Percentiles rank a stretch among this genome's conserved stretches.
phyloP scores from a whole-genome alignment of 805 yeast genomes.

The Wickerhamiella australiensis region DNA sequence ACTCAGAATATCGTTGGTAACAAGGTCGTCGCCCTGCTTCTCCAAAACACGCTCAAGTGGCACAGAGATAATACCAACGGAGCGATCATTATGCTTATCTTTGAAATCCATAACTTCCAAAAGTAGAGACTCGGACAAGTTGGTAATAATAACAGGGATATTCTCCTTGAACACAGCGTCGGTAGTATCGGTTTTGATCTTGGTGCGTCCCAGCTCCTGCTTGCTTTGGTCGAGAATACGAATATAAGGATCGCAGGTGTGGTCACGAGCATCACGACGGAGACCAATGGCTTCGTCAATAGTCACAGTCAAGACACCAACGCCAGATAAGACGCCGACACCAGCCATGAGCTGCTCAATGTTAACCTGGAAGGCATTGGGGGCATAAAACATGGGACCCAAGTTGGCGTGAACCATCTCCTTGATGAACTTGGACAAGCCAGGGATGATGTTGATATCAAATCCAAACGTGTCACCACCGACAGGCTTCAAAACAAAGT shows the following conservation, averaged over 20 bases:
- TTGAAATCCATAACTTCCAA: conserved; percentile 66
- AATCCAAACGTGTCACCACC: conserved; percentile 79
- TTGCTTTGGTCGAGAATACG: conserved; percentile 45
- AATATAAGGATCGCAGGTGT: conserved; percentile 84
- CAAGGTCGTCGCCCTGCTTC: conserved; percentile 35
- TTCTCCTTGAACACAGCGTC: conserved; percentile 81
- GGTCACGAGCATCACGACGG: conserved; percentile 53
- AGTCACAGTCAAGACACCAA: conserved; percentile 71
- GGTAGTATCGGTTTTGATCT: conserved; percentile 51
- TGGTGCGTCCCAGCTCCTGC: conserved; percentile 51
- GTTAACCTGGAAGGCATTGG: conserved; percentile 86
- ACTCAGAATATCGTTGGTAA: conserved; percentile 50
- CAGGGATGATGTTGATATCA: conserved; percentile 77
- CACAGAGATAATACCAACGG: conserved; percentile 62
- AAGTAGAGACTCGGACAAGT: conserved; percentile 72
- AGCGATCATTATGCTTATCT: conserved; percentile 63
- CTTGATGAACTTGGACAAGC: conserved; percentile 67
- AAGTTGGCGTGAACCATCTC: conserved; percentile 75
- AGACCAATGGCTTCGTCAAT: conserved; percentile 56
- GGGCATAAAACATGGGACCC: conserved; percentile 80
- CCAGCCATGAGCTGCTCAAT: conserved; percentile 85
- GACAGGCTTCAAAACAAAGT: conserved; percentile 63
- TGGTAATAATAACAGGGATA: conserved; percentile 51
- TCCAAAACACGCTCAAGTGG: conserved; percentile 56
- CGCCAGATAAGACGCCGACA: conserved; percentile 60